Evolutionary conservation across 441 rosid genomes (phyloP).

Genomic region (Omphalea diandra): DNA sequence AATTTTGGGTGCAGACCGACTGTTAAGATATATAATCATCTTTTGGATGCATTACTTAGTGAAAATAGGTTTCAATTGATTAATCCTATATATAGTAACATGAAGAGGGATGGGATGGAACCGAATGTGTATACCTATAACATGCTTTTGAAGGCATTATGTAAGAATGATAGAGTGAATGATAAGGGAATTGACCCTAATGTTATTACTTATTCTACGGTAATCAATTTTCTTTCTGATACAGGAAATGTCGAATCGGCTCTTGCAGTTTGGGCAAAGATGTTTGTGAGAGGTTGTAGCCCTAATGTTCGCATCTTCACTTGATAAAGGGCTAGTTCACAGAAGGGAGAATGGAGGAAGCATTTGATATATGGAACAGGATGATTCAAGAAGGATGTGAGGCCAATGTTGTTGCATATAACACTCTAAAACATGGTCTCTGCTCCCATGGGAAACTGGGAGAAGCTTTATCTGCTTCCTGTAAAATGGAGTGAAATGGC

Average conservation of each 20-base stretch:
- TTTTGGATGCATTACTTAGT: slow-evolving; percentile 75
- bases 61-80: slow-evolving; percentile 74
- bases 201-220: slow-evolving; percentile 68
- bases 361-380: slow-evolving; percentile 55
- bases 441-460: slow-evolving; percentile 48
- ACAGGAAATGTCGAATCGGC: slow-evolving; percentile 49
- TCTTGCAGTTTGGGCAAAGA: slow-evolving; percentile 60
- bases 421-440: slow-evolving; percentile 64
- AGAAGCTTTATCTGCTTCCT: slow-evolving; percentile 49
- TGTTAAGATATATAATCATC: slow-evolving; percentile 76
- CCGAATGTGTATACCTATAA: slow-evolving; percentile 82
- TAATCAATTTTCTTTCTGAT: slow-evolving; percentile 56
- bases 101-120: slow-evolving; percentile 84
- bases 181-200: slow-evolving; percentile 56
- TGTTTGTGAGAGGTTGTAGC: slow-evolving; percentile 66
- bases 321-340: slow-evolving; percentile 67
- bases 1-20: slow-evolving; percentile 83
- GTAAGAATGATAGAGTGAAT: slow-evolving; percentile 74
- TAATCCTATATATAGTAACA: slow-evolving; percentile 57
- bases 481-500: slow-evolving; percentile 57
- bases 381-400: slow-evolving; percentile 49
- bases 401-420: slow-evolving; percentile 65
- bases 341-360: slow-evolving; percentile 49
- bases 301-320: slow-evolving; percentile 70
- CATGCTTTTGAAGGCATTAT: slow-evolving; percentile 79